Percentiles rank a stretch among this genome's conserved stretches.
Evolutionary conservation across 805 yeast species (phyloP).

Genomic region (Yueomyces sinensis): DNA sequence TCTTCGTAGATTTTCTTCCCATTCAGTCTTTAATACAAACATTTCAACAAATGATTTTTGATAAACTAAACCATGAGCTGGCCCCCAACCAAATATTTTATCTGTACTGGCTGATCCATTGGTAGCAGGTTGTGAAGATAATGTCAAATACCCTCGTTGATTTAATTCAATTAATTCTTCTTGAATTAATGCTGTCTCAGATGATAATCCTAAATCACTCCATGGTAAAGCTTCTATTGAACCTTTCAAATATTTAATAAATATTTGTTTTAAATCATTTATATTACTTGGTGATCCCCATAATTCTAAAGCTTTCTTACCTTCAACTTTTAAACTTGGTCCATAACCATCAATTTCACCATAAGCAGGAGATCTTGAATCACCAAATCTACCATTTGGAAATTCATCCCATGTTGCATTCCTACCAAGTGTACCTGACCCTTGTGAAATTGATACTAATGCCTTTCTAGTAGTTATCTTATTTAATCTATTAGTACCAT

Average conservation of each 20-base stretch:
- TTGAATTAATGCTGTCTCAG: slow-evolving; percentile 88
- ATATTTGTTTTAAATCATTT: slow-evolving; percentile 50
- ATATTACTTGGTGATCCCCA: slow-evolving; percentile 70
- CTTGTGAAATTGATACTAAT: slow-evolving; percentile 66
- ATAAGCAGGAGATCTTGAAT: slow-evolving; percentile 89
- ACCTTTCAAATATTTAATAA: slow-evolving; percentile 59
- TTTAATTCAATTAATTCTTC: slow-evolving; percentile 78
- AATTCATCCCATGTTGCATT: slow-evolving; percentile 97
- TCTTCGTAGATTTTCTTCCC: slow-evolving; percentile 46
- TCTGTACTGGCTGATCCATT: slow-evolving; percentile 70
- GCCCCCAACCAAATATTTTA: slow-evolving; percentile 96
- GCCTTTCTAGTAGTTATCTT: slow-evolving; percentile 38
- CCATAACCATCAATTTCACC: slow-evolving; percentile 99
- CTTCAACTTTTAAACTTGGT: slow-evolving; percentile 68
- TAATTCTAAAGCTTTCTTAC: slow-evolving; percentile 47
- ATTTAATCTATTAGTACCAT: slow-evolving; percentile 1
- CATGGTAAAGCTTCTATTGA: slow-evolving; percentile 77
- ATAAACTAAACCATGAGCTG: slow-evolving; percentile 72
- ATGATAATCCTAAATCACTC: slow-evolving; percentile 73
- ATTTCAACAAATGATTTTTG: slow-evolving; percentile 92
- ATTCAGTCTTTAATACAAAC: slow-evolving; percentile 58
- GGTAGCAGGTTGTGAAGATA: slow-evolving; percentile 94
- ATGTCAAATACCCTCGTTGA: slow-evolving; percentile 62
- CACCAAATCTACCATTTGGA: slow-evolving; percentile 93
- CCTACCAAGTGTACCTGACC: slow-evolving; percentile 72